Percentiles rank a stretch among this genome's conserved stretches.
These are phyloP conservation scores for Waltiozyma sp. DNA, from an alignment of 1,139 yeast species.

Conservation along the genomic window DNA sequence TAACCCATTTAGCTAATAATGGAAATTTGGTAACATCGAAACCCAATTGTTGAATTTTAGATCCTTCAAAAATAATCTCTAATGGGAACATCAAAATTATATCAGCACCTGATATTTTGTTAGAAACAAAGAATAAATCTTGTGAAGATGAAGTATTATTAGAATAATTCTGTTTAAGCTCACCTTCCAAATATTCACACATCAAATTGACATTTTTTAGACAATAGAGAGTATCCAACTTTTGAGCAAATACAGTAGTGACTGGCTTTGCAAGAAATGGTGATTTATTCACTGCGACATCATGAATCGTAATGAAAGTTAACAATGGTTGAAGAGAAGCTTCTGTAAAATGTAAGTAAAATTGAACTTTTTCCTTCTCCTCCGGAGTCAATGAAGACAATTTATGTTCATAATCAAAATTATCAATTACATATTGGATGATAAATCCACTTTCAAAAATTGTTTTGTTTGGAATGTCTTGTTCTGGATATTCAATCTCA, in stretches of 20 bases:
- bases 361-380: conserved; percentile 27
- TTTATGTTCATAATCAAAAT: conserved; percentile 29
- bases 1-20: conserved; percentile 12
- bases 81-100: conserved; percentile 33
- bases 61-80: conserved; percentile 3
- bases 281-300: conserved; percentile 26
- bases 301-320: conserved; percentile 31
- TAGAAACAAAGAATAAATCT: conserved; percentile 39
- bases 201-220: neutral
- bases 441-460: conserved; percentile 40
- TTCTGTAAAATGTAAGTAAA: conserved; percentile 44
- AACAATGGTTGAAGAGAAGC: conserved; percentile 43
- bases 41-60: conserved; percentile 3
- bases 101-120: conserved; percentile 49
- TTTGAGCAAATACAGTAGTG: neutral
- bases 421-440: conserved; percentile 29
- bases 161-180: conserved; percentile 23
- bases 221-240: neutral
- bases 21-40: conserved; percentile 13
- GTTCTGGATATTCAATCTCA: conserved; percentile 32
- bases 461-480: conserved; percentile 10
- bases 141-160: conserved; percentile 14
- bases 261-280: conserved; percentile 38
- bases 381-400: conserved; percentile 24
- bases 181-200: conserved; percentile 19